Base-by-base conservation (phyloP, 192 early-diverging fungal genomes). In the Podila epigama region DNA sequence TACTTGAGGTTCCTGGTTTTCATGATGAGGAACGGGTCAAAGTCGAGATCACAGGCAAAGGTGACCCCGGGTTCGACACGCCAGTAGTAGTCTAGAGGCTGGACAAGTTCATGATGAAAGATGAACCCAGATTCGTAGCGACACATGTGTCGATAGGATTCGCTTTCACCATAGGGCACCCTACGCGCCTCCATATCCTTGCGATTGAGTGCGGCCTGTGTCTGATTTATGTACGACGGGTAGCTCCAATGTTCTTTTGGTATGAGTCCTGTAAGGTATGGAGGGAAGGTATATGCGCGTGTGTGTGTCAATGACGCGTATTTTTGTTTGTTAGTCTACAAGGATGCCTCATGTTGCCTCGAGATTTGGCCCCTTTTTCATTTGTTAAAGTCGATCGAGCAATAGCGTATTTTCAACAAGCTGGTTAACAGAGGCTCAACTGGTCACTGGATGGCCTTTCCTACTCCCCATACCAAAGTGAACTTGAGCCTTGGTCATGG, bases 81-180 rank as follows among this genome's bases (percentile, higher is more conserved):
- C 93, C 94, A 95, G 82, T 93, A 95, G 67, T 85, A 95, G 25
- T 93, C 89, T 67, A 85, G 92, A 62, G 89, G 59, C 22, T 83
- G 69, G 54, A 90, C 80, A 5, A 95, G 75, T 33, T 87, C 87
- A 61, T 95, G 92, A 18, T 86, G 80, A 66, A 84, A 93, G 60
- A 95, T 92, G 64, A 89, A 95, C 18, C 93, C 93, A 16, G 91
- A 92, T 54, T 91, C 81, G 54, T 81, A 87, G 57, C 94, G 84
- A 53, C 94, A 96, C 94, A 96, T 96, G 61, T 96, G 93, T 35
- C 94, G 89, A 79, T 96, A 96, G 13, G 89, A 88, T 60, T 92
- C 82, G 34, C 83, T 86, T 13, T 82, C 89, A 2, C 91, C 93
- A 60, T 94, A 96, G 29, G 91, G 84, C 5, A 95, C 88, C 11